Base-by-base conservation (phyloP, 1,284 basidiomycete species). In the Ganoderma multipileum region DNA sequence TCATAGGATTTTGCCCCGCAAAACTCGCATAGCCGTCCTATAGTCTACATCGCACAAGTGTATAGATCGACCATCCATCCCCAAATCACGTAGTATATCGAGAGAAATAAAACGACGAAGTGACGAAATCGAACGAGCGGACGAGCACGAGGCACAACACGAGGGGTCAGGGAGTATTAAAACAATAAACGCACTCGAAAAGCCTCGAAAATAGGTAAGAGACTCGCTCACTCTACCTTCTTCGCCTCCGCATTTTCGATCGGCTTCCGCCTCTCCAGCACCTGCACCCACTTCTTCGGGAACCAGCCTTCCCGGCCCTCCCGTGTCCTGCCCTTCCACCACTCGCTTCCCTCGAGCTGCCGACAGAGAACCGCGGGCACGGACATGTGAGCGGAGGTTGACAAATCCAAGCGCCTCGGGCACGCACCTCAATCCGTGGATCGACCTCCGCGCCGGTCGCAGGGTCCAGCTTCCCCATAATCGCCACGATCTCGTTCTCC, bases 291-390 rank as follows among this genome's bases (percentile, higher is more conserved):
- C 75, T 94, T 97, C 72, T 86, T 89, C 1, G 97, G 97, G 87
- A 99, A 98, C 96, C 96, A 99, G 0, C 97, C 97, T 74, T 95
- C 92, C 71, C 93, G 86, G 0, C 97, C 98, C 75, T 99, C 97
- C 68, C 97, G 87, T 70, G 95, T 97, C 63, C 97, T 84, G 0
- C 97, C 97, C 79, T 92, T 92, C 96, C 97, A 99, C 97, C 98
- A 99, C 61, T 96, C 95, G 18, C 87, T 88, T 68, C 91, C 90
- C 30, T 79, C 76, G 14, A 77, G 75, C 77, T 79, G 60, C 14
- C 9, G 16, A 54, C 47, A 57, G 16, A n/a, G 36, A 20, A 30
- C 6, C 47, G 28, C n/a, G 39, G n/a, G 57, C 52, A 54, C 33
- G 33, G 67, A 58, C 52, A 54, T 63, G 47, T 58, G 28, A 18